phyloP scores from a whole-genome alignment of 106 monocot species.

The Phalaenopsis aphrodite region DNA sequence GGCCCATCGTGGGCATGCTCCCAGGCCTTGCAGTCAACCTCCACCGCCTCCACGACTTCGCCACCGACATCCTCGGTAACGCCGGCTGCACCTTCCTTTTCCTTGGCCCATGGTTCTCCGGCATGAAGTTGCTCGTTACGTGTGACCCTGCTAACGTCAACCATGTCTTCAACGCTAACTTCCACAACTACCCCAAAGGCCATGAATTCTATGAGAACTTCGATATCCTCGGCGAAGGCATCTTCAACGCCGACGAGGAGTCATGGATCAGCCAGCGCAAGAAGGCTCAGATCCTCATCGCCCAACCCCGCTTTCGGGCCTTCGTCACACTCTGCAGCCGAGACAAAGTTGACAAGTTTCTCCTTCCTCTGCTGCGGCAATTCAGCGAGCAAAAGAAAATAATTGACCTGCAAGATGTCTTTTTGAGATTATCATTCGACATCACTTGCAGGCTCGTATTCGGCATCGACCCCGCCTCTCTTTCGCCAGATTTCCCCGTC shows the following conservation, averaged over 20 bases:
- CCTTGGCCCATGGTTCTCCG: constrained; percentile 11
- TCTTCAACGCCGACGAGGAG: constrained; percentile 38
- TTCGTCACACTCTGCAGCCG: constrained; percentile 14
- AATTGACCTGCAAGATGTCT: constrained; percentile 37
- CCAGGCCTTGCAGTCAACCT: constrained; percentile 1
- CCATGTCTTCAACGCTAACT: constrained; percentile 42
- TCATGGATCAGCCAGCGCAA: constrained; percentile 29
- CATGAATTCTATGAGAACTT: constrained; percentile 34
- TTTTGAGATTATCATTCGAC: constrained; percentile 40
- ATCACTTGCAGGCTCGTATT: constrained; percentile 18
- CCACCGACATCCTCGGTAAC: neutral
- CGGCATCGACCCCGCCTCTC: constrained; percentile 31
- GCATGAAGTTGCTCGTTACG: constrained; percentile 15
- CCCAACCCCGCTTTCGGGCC: constrained; percentile 9
- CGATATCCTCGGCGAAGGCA: constrained; percentile 38
- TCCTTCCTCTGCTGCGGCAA: constrained; percentile 24
- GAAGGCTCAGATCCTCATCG: constrained; percentile 25
- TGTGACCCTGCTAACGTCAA: constrained; percentile 36
- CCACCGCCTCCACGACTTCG: constrained; percentile 9
- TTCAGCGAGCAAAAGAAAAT: neutral
- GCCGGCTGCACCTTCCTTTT: constrained; percentile 8
- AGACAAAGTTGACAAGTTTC: constrained; percentile 26
- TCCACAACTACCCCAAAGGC: constrained; percentile 48
- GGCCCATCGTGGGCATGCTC: neutral
- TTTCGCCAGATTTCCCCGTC: constrained; percentile 18